phyloP scores from a whole-genome alignment of 129 eudicot species.

The Flaveria robusta region DNA sequence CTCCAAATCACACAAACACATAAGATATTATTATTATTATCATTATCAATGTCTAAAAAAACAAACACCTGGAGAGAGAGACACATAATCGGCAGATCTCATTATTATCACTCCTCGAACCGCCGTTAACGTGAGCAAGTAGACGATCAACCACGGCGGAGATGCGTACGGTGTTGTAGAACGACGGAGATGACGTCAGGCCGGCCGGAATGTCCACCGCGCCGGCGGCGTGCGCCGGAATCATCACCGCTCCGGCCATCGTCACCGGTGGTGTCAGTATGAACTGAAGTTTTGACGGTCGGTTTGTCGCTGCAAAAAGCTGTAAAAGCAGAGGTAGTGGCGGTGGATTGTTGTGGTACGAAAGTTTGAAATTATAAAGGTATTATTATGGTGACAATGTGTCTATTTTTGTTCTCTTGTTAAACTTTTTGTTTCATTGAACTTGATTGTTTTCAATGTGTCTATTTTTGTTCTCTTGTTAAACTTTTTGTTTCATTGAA shows the following conservation, averaged over 20 bases:
- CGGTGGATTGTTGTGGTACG: slow-evolving; percentile 4
- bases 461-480: no score
- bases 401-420: no score
- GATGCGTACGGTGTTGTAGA: slow-evolving; percentile 38
- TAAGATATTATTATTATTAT: no score
- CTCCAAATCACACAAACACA: background rate
- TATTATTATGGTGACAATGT: no score
- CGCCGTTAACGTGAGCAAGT: slow-evolving; percentile 7
- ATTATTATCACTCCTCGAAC: slow-evolving; percentile 15
- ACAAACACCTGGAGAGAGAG: slow-evolving; percentile 58
- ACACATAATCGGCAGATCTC: slow-evolving; percentile 62
- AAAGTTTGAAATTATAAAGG: background rate
- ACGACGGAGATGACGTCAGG: slow-evolving; percentile 24
- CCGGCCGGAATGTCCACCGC: background rate
- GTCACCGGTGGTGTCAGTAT: background rate
- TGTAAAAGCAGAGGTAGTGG: slow-evolving; percentile 12
- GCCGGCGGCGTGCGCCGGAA: slow-evolving; percentile 23
- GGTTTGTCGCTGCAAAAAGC: slow-evolving; percentile 2
- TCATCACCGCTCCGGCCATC: slow-evolving; percentile 37
- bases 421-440: no score
- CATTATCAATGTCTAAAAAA: no score
- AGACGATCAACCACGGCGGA: slow-evolving; percentile 50
- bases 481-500: no score
- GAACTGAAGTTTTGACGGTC: background rate
- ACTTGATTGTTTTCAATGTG: no score